Evolutionary conservation across 768 basidiomycete species (phyloP).

Genomic region (Pisolithus microcarpus): DNA sequence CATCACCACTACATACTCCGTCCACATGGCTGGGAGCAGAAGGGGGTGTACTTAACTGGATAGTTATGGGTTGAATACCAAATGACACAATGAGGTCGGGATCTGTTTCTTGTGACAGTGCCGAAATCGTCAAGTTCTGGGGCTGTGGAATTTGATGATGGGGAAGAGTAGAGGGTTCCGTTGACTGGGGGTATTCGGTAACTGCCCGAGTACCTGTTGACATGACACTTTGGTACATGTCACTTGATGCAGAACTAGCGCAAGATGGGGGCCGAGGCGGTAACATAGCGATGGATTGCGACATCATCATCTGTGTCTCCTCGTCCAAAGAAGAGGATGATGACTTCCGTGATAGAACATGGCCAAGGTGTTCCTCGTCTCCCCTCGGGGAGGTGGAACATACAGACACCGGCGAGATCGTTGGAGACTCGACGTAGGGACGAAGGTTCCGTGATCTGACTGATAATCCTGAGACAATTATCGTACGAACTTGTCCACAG

Average conservation of each 20-base stretch:
- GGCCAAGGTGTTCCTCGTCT: not conserved
- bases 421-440: constrained; percentile 11
- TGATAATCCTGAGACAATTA: constrained; percentile 51
- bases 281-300: constrained; percentile 63
- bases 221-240: constrained; percentile 74
- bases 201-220: constrained; percentile 26
- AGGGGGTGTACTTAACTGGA: constrained; percentile 47
- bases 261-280: constrained; percentile 43
- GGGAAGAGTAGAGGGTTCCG: not conserved
- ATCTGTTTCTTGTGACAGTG: constrained; percentile 3
- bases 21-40: constrained; percentile 10
- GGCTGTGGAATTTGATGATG: not conserved
- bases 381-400: constrained; percentile 9
- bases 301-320: constrained; percentile 59
- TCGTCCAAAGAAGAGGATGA: constrained; percentile 62
- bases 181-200: not conserved
- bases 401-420: constrained; percentile 21
- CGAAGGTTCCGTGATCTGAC: constrained; percentile 45
- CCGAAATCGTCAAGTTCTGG: constrained; percentile 1
- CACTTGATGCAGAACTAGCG: constrained; percentile 45
- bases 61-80: constrained; percentile 51
- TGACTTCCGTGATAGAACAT: constrained; percentile 37
- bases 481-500: constrained; percentile 34
- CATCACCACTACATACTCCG: not conserved
- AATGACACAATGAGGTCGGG: constrained; percentile 55